phyloP scores from a whole-genome alignment of 1,139 yeast genomes.

The Blastobotrys elegans region DNA sequence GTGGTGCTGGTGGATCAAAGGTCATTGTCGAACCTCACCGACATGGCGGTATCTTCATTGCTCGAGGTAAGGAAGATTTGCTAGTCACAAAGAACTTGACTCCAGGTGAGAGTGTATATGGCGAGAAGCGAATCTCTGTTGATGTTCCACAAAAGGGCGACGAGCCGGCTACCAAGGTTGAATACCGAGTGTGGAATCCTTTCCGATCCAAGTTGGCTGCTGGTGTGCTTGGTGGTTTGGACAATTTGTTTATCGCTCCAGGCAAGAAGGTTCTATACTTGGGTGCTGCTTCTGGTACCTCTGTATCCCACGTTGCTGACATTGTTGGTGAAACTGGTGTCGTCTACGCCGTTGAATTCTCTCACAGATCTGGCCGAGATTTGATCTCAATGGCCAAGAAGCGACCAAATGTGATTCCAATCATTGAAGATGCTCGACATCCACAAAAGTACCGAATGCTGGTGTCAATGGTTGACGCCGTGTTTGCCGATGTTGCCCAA shows the following conservation, averaged over 20 bases:
- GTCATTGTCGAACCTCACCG: constrained; percentile 98
- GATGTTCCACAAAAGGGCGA: constrained; percentile 93
- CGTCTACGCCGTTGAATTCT: constrained; percentile 97
- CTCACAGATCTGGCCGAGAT: constrained; percentile 99
- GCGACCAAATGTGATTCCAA: constrained; percentile 98
- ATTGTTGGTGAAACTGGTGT: constrained; percentile 98
- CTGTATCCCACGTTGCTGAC: constrained; percentile 97
- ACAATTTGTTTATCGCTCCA: constrained; percentile 94
- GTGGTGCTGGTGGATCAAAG: constrained; percentile 88
- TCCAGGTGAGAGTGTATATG: constrained; percentile 93
- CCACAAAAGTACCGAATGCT: constrained; percentile 99
- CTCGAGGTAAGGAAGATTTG: constrained; percentile 99
- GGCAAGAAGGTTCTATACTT: constrained; percentile 95
- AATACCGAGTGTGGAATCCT: constrained; percentile 99
- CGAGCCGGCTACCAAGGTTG: constrained; percentile 74
- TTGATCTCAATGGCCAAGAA: constrained; percentile 99
- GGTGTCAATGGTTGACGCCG: constrained; percentile 97
- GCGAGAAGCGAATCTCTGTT: constrained; percentile 91
- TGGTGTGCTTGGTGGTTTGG: constrained; percentile 99
- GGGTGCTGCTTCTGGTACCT: constrained; percentile 99
- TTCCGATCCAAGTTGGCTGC: constrained; percentile 99
- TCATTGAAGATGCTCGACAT: constrained; percentile 99
- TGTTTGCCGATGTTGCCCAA: constrained; percentile 99
- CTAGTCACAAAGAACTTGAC: constrained; percentile 94
- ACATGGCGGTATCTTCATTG: constrained; percentile 93